Evolutionary conservation across 2,329 filamentous ascomycete species (phyloP), one percentile per base, ranked within the genome.

Genomic region (Eurotiales sp.): DNA sequence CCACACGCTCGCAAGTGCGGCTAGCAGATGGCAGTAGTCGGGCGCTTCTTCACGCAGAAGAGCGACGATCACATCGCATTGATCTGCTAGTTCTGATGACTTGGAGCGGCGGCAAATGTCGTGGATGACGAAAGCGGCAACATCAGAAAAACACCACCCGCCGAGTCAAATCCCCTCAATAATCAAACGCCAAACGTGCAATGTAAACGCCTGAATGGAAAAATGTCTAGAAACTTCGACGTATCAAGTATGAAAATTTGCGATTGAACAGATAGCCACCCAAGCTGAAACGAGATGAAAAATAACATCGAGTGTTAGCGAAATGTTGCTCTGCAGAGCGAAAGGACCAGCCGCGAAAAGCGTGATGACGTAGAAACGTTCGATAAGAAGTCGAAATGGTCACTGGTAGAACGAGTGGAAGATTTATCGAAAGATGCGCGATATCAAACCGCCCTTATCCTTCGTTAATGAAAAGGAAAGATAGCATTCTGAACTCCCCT

Each of bases 101-200:
- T n/a, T n/a, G n/a, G n/a, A n/a, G 34, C 34, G 43, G 6, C 19
- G 21, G 23, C 41, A n/a, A 41, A 25, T 25, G 44, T 21, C 30
- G 34, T 36, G 46, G 19, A 44, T 44, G 41, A 44, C 39, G 51
- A 49, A 49, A 53, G 40, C 41, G 51, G 45, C 45, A 49, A 34
- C 17, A 36, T 27, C 37, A 39, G 49, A 39, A 42, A 49, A 48
- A 45, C 47, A 36, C 30, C 40, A 46, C 36, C 42, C 51, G 46
- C 51, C 51, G 19, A 37, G 39, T 36, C 39, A 15, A 41, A 23
- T 34, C 43, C 37, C 37, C 27, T 39, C 37, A 27, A 42, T 27
- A 30, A 53, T 41, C 51, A 53, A n/a, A 53, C 51, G 46, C 51
- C 51, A n/a, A 49, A 53, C 32, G 41, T 48, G 46, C 45, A 53